Evolutionary conservation across 805 yeast species (phyloP), one percentile per base, ranked within the genome.

Genomic region (Wickerhamomyces alni): DNA sequence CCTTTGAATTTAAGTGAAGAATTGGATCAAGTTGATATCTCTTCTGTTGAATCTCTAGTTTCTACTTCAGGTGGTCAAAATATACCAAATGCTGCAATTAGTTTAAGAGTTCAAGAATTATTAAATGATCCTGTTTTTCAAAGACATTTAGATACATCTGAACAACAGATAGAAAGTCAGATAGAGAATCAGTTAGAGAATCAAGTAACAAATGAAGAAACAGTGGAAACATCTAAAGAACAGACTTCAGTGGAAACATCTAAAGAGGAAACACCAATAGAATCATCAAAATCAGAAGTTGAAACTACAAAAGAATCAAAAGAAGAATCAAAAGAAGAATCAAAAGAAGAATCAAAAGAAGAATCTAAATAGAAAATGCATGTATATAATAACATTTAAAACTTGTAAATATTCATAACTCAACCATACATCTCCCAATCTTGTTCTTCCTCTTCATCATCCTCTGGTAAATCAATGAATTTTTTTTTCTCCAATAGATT

Each of bases 351-450:
- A 21, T 13, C 28, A 16, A 34, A 19, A 19, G 25, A 22, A 12
- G 18, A 30, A 21, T 7, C 10, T 19, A 18, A 12, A 15, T 18
- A 26, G 8, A 32, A 22, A 33, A 40, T 39, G 40, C 47, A 46
- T 46, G 40, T 46, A 41, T 35, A 36, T 39, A 38, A 16, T 4
- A n/a, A 24, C 11, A 12, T 16, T 13, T 25, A 24, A 24, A 24
- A 17, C 8, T 16, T 15, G 17, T 36, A 19, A 18, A 30, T 33
- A n/a, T n/a, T n/a, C n/a, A 16, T 12, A 26, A 10, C 36, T 21
- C 12, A 82, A 2, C 91, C 95, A 55, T 84, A 87, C 71, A 85
- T 76, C 25, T 86, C 91, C 80, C 87, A 80, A 35, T 68, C 83
- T 36, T 79, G 88, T 38, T 82, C 86, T 38, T 77, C 80, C 10